Evolutionary conservation across 495 filamentous ascomycete species (phyloP), one percentile per base, ranked within the genome.

Genomic region (Talaromyces liani): DNA sequence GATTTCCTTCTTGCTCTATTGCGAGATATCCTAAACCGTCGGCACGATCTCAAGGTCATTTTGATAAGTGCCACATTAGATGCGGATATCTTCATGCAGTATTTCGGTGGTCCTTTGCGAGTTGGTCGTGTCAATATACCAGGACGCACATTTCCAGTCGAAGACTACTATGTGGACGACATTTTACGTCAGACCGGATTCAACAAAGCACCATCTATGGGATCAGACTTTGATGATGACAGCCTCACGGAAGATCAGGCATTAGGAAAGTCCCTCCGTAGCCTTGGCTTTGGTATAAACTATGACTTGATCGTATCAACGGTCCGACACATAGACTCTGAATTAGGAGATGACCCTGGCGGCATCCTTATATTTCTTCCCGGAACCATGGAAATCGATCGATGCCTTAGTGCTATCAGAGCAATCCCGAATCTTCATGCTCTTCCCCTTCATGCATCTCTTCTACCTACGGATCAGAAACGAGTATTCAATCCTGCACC

Each of bases 41-140:
- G 91, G 57, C 86, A 86, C 64, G 92, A 98, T 64, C 76, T 98
- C 7, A 97, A 92, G 74, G 86, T 98, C 47, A 87, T 98, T 41
- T 79, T 98, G n/a, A 98, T 98, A 95, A 96, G 91, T 72, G 94
- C 94, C 12, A 98, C 94, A 6, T 85, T 98, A 3, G 94, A 98
- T 74, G 93, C 95, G 9, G 81, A 84, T 3, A 85, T 93, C 4
- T 98, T 98, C 73, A 86, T 85, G 63, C 77, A 82, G 39, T 98
- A 98, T 73, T 98, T 98, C 72, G 84, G 83, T 14, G 83, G 82
- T 9, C 79, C 82, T 20, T 79, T 84, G 29, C 79, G 77, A 12
- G 92, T 97, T 62, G 90, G 88, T 2, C 64, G 85, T 62, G 86
- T 98, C 12, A 88, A 94, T 71, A 97, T 98, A 63, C 80, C 88